A percentile compares a stretch with the other conserved stretches of the same genome.
These are phyloP conservation scores for Suillus bovinus DNA, from an alignment of 768 basidiomycete species.

Conservation along the genomic window DNA sequence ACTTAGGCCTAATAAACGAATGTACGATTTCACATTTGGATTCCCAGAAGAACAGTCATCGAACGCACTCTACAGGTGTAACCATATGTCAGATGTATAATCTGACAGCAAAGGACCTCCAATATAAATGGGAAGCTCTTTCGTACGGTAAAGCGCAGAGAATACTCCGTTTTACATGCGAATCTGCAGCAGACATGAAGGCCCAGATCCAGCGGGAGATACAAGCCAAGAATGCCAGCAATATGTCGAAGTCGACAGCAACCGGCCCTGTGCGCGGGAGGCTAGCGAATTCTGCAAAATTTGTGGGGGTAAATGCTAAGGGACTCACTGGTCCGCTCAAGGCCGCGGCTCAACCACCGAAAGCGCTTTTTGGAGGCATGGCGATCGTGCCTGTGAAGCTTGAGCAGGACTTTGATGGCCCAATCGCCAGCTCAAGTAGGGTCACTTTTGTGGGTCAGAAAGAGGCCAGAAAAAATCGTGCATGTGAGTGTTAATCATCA, in stretches of 20 bases:
- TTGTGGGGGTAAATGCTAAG: constrained; percentile 10
- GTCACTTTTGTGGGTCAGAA: constrained; percentile 33
- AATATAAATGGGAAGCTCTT: constrained; percentile 70
- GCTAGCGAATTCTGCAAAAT: constrained; percentile 13
- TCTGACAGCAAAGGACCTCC: constrained; percentile 50
- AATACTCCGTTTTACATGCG: constrained; percentile 49
- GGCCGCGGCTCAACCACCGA: background rate
- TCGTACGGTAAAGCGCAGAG: constrained; percentile 28
- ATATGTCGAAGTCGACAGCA: constrained; percentile 12
- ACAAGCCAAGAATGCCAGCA: constrained; percentile 25
- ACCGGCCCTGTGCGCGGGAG: background rate
- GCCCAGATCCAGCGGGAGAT: constrained; percentile 45
- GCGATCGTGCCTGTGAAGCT: background rate
- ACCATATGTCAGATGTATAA: constrained; percentile 66
- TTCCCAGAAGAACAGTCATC: background rate
- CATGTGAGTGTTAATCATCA: constrained; percentile 48
- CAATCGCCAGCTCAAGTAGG: constrained; percentile 26
- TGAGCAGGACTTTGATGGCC: constrained; percentile 6
- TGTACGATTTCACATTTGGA: constrained; percentile 38
- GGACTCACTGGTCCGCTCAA: constrained; percentile 1
- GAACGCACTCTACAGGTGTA: constrained; percentile 45
- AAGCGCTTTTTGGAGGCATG: background rate
- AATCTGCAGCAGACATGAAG: constrained; percentile 45
- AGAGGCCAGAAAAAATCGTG: constrained; percentile 36
- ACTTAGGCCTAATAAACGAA: constrained; percentile 45